phyloP scores from a whole-genome alignment of 2,329 filamentous ascomycete genomes.

The Colletotrichum sp. region DNA sequence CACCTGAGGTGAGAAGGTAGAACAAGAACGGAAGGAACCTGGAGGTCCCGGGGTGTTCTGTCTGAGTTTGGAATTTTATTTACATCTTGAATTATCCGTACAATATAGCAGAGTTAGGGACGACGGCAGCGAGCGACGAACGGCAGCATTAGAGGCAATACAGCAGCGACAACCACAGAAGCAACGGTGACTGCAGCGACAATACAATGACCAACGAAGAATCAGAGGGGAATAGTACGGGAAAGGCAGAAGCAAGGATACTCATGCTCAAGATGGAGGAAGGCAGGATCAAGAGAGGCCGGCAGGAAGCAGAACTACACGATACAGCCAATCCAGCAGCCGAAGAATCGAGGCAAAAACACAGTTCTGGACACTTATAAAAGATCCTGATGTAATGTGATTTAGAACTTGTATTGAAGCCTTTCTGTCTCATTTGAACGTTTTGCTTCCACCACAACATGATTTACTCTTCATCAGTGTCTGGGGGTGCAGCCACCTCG shows the following conservation, averaged over 20 bases:
- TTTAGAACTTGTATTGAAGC: not conserved
- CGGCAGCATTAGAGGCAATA: not conserved
- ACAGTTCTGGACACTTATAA: not conserved
- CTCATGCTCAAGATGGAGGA: accelerated
- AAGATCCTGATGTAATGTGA: not conserved
- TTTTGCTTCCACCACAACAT: not conserved
- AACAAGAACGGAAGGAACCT: not conserved
- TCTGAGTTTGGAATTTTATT: not conserved
- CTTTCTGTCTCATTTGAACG: not conserved
- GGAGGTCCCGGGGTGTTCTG: not conserved
- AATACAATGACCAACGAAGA: not conserved
- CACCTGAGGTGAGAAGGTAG: not conserved
- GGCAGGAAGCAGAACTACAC: not conserved
- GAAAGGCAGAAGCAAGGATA: not conserved
- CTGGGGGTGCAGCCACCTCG: not conserved
- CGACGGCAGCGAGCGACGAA: no score
- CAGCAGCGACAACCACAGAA: not conserved
- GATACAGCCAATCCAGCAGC: not conserved
- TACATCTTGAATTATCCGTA: not conserved
- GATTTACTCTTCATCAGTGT: not conserved
- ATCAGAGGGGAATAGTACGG: not conserved
- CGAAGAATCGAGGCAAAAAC: not conserved
- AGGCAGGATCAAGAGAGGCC: not conserved
- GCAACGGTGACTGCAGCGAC: not conserved
- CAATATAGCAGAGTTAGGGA: not conserved